Evolutionary conservation across 768 basidiomycete genomes (phyloP), one percentile per base, ranked within the genome.

Genomic region (Suillus bovinus): DNA sequence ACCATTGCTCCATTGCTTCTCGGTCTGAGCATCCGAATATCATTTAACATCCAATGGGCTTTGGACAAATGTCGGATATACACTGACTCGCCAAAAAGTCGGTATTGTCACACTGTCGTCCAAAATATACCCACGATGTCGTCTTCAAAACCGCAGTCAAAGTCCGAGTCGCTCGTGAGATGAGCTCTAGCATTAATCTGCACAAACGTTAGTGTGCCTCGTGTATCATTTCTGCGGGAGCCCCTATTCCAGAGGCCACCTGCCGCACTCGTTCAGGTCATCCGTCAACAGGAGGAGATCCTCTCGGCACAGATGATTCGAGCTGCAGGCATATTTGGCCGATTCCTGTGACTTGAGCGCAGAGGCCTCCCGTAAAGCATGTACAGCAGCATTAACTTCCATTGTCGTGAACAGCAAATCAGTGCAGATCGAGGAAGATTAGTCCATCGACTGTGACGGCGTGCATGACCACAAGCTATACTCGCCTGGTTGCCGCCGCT

Each of bases 181-280:
- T n/a, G n/a, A n/a, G n/a, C n/a, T 29, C 8, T 29, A 5, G 16
- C 16, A 17, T 17, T 10, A 5, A 29, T 49, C 27, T 27, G 16
- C 29, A 29, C 10, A 29, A 41, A 8, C n/a, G n/a, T 13, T 14
- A 34, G 61, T 58, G 64, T 62, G 86, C 86, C 81, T 89, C 86
- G 63, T 80, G 88, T 22, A 88, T 84, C 22, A 80, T 75, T 70
- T 90, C 88, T 1, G 85, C 79, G 0, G 86, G 85, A 3, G 82
- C 81, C 84, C 86, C 85, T 86, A 89, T 0, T 87, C 86, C 16
- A 81, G 72, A 42, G 79, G 63, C 16, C 86, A 86, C 64, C 84
- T 82, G 5, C 86, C 74, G 7, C 79, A 70, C 64, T 77, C 86
- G 61, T 1, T 87, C 88, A 5, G 24, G 22, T 24, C 24, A 47